These are phyloP conservation scores for Grosmannia serpens DNA, from an alignment of 2,329 filamentous ascomycete species.

Conservation along the genomic window DNA sequence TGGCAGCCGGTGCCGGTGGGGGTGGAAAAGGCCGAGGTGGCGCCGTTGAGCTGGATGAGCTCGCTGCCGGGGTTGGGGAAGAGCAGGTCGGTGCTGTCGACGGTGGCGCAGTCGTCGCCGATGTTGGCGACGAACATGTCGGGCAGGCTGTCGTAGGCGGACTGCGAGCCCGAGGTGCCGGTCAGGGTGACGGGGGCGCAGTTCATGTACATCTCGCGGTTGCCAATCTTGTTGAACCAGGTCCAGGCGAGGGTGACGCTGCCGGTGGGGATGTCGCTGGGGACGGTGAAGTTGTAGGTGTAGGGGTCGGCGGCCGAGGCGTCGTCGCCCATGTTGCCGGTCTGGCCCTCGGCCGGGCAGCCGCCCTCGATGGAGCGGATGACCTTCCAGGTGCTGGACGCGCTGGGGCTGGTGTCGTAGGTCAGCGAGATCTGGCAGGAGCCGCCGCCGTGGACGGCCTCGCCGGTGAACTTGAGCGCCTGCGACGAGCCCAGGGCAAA, in stretches of 20 bases:
- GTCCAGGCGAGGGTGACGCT: constrained; percentile 81
- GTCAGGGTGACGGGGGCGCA: constrained; percentile 66
- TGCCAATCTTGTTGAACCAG: constrained; percentile 88
- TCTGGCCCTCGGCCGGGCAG: constrained; percentile 53
- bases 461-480: constrained; percentile 54
- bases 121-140: constrained; percentile 69
- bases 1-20: constrained; percentile 17
- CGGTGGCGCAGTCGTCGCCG: constrained; percentile 40
- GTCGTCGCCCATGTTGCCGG: constrained; percentile 45
- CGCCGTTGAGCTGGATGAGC: constrained; percentile 35
- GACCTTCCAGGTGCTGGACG: constrained; percentile 67
- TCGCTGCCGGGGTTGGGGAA: constrained; percentile 57
- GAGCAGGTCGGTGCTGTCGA: constrained; percentile 42
- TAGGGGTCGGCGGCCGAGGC: constrained; percentile 33
- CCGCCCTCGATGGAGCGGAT: constrained; percentile 82
- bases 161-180: constrained; percentile 32
- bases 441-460: constrained; percentile 77
- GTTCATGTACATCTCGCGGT: constrained; percentile 98
- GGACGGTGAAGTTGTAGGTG: constrained; percentile 60
- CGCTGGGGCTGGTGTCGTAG: constrained; percentile 58
- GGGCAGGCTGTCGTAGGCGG: constrained; percentile 52
- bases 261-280: constrained; percentile 58
- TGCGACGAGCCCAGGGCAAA: constrained; percentile 54
- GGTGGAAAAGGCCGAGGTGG: constrained; percentile 21
- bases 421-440: constrained; percentile 86